phyloP scores from a whole-genome alignment of 164 flowering plant species.

The Brasenia schreberi region DNA sequence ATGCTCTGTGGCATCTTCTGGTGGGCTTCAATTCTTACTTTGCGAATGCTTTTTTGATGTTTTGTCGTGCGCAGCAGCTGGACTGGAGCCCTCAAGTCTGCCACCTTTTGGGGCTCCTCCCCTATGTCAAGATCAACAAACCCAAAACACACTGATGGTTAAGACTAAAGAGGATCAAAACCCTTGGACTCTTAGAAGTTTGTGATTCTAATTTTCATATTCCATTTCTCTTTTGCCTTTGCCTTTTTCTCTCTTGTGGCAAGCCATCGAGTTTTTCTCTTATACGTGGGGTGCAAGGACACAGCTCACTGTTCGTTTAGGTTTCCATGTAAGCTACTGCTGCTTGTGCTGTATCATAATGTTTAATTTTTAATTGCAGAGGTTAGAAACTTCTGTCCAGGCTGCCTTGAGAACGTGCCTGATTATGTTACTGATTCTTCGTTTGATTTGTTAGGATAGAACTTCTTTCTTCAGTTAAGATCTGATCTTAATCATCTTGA shows the following conservation, averaged over 20 bases:
- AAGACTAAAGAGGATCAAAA: neutral
- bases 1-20: constrained; percentile 68
- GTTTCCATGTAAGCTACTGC: neutral
- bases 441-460: no score
- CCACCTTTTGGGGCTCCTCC: constrained; percentile 40
- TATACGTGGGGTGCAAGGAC: neutral
- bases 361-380: neutral
- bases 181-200: neutral
- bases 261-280: neutral
- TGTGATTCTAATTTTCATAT: neutral
- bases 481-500: no score
- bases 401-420: neutral
- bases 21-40: constrained; percentile 75
- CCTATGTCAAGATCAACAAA: constrained; percentile 67
- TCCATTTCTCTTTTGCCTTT: neutral
- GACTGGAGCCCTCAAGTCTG: constrained; percentile 53
- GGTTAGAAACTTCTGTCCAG: neutral
- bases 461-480: no score
- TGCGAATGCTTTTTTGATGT: constrained; percentile 79
- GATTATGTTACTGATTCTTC: no score
- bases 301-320: neutral
- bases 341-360: neutral
- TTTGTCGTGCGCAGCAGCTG: constrained; percentile 67
- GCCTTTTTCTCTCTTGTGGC: neutral
- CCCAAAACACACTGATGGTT: constrained; percentile 27